Percentiles rank a stretch among this genome's conserved stretches.
Evolutionary conservation across 2,329 filamentous ascomycete genomes (phyloP).

Genomic region (Exophiala sideris): DNA sequence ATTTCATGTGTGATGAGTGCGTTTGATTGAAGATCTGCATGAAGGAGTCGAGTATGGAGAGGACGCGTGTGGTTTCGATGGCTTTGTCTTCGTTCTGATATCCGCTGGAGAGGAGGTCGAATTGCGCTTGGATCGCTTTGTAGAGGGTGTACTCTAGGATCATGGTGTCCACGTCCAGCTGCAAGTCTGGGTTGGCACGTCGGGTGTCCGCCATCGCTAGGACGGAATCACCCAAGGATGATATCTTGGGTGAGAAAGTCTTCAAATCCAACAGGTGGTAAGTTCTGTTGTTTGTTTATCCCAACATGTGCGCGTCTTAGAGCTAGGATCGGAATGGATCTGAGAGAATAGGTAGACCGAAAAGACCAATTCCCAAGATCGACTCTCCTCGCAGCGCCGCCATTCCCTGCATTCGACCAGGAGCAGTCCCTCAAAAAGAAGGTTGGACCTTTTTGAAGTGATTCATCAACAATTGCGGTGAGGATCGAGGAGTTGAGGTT

Average conservation of each 20-base stretch:
- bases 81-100: background rate
- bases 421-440: too few species aligned
- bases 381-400: too few species aligned
- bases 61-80: background rate
- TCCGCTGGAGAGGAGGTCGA: constrained; percentile 6
- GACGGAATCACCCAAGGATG: background rate
- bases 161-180: constrained; percentile 28
- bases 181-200: constrained; percentile 23
- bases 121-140: constrained; percentile 20
- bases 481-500: background rate
- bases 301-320: background rate
- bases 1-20: constrained; percentile 11
- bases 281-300: background rate
- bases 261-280: background rate
- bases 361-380: too few species aligned
- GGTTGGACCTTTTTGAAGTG: too few species aligned
- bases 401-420: too few species aligned
- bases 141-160: constrained; percentile 29
- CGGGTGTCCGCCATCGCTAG: constrained; percentile 22
- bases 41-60: constrained; percentile 17
- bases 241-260: too few species aligned
- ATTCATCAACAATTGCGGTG: background rate
- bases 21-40: constrained; percentile 18
- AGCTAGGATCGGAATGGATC: too few species aligned
- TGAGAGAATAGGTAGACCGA: too few species aligned